These are phyloP conservation scores for Mrakiaceae sp. DNA, from an alignment of 1,284 basidiomycete species.

Conservation along the genomic window DNA sequence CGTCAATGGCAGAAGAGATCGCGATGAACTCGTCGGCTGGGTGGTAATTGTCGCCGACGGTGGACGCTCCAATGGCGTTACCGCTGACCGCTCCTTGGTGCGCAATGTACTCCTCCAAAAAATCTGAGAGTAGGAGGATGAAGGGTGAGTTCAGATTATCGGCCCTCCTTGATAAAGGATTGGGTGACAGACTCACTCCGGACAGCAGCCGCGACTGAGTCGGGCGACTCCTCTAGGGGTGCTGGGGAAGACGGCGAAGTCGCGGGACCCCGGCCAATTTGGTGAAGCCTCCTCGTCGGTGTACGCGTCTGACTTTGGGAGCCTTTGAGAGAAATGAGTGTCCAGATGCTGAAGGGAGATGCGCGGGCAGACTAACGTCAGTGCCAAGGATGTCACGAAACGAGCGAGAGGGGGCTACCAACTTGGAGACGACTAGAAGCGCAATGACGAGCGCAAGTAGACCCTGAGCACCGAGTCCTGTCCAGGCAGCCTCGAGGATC, in stretches of 20 bases:
- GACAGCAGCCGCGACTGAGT: conserved; percentile 47
- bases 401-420: conserved; percentile 14
- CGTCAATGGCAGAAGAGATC: conserved; percentile 45
- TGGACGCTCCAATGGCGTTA: conserved; percentile 33
- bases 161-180: neutral
- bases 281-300: neutral
- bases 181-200: conserved; percentile 1
- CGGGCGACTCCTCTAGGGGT: conserved; percentile 39
- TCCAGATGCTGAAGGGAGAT: conserved; percentile 40
- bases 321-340: conserved; percentile 35
- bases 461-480: conserved; percentile 51
- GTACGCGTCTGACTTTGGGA: conserved; percentile 13
- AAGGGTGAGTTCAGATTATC: neutral
- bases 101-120: conserved; percentile 13
- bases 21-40: conserved; percentile 44
- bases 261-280: neutral
- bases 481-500: conserved; percentile 43
- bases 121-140: neutral
- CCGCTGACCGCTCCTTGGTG: conserved; percentile 42
- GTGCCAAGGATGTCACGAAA: too few species aligned
- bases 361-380: too few species aligned
- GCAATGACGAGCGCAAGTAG: conserved; percentile 62
- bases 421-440: conserved; percentile 58
- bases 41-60: conserved; percentile 24
- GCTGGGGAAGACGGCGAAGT: neutral